phyloP scores from a whole-genome alignment of 1,139 yeast genomes.

The Schwanniomyces etchellsii region DNA sequence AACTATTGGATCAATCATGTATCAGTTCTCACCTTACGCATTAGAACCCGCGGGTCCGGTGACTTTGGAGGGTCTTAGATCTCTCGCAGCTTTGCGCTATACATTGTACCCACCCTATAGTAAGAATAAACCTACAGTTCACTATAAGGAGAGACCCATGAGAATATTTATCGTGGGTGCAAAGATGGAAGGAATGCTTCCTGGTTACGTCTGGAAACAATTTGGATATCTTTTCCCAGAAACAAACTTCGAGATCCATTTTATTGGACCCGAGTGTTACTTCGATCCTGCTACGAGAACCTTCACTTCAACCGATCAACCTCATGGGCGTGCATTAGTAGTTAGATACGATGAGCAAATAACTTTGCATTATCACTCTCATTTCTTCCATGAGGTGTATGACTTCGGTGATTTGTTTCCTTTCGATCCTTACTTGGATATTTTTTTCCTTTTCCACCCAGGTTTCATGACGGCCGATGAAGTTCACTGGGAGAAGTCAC shows the following conservation, averaged over 20 bases:
- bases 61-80: conserved; percentile 86
- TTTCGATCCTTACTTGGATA: conserved; percentile 92
- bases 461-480: conserved; percentile 85
- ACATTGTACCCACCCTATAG: conserved; percentile 74
- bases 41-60: conserved; percentile 81
- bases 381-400: conserved; percentile 85
- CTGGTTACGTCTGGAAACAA: conserved; percentile 96
- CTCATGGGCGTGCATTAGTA: conserved; percentile 56
- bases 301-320: conserved; percentile 32
- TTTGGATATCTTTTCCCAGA: conserved; percentile 81
- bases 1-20: conserved; percentile 79
- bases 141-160: conserved; percentile 81
- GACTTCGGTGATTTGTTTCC: conserved; percentile 95
- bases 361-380: conserved; percentile 77
- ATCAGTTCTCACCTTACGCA: conserved; percentile 79
- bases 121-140: conserved; percentile 34
- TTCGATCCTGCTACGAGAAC: conserved; percentile 51
- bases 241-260: conserved; percentile 76
- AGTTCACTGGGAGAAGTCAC: conserved; percentile 73
- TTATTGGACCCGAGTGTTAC: conserved; percentile 89
- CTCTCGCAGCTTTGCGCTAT: conserved; percentile 85
- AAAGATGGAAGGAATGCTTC: conserved; percentile 88
- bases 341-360: conserved; percentile 73
- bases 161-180: conserved; percentile 88
- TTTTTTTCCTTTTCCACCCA: conserved; percentile 91